A percentile compares a stretch with the other conserved stretches of the same genome.
Evolutionary conservation across 768 basidiomycete genomes (phyloP).

Genomic region (Lentinula boryana): DNA sequence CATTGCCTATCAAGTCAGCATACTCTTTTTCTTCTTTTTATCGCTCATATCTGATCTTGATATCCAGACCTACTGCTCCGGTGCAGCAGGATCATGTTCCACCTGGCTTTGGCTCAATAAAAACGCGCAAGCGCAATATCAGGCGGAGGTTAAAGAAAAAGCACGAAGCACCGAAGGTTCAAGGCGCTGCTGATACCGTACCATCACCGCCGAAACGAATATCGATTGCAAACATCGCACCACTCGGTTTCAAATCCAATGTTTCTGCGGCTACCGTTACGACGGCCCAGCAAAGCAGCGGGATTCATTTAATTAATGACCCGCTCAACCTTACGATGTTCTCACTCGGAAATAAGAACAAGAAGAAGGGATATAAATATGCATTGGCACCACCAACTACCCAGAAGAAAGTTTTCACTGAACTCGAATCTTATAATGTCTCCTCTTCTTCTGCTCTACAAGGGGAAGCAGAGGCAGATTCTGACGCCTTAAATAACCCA

Average conservation of each 20-base stretch:
- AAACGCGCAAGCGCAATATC: slow-evolving; percentile 6
- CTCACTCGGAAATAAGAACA: slow-evolving; percentile 48
- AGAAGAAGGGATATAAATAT: slow-evolving; percentile 38
- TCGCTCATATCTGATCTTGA: neutral
- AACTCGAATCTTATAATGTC: neutral
- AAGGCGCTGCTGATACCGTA: neutral
- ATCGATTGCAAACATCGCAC: neutral
- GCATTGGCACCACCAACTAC: slow-evolving; percentile 23
- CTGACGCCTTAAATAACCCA: neutral
- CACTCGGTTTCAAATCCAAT: neutral
- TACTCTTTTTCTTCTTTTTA: neutral
- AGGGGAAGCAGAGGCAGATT: neutral
- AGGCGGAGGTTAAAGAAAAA: slow-evolving; percentile 3
- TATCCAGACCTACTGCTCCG: neutral
- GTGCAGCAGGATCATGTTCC: neutral
- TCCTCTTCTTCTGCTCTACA: slow-evolving; percentile 1
- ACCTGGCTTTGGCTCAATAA: slow-evolving; percentile 1
- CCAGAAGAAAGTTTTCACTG: slow-evolving; percentile 32
- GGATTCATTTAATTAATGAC: neutral
- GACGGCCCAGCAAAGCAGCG: neutral
- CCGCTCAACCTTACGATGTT: slow-evolving; percentile 21
- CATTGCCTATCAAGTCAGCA: neutral
- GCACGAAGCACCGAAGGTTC: neutral
- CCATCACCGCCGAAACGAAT: neutral
- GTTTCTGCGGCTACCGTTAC: neutral